phyloP scores from a whole-genome alignment of 345 rosid genomes.

The Kernera saxatilis region DNA sequence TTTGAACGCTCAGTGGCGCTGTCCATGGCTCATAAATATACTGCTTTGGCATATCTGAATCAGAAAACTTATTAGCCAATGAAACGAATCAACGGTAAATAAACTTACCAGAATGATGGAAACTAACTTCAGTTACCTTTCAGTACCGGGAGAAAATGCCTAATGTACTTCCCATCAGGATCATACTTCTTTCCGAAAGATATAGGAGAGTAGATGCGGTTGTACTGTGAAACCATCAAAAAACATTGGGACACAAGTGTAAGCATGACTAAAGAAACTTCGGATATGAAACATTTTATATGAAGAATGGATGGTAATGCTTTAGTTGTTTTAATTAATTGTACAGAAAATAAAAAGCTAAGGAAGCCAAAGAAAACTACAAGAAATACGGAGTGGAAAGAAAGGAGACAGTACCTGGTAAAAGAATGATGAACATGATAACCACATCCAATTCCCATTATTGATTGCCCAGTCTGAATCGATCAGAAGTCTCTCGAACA shows the following conservation, averaged over 20 bases:
- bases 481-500: slow-evolving; percentile 84
- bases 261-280: background rate
- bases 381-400: background rate
- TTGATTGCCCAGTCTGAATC: slow-evolving; percentile 97
- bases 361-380: background rate
- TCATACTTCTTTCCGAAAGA: slow-evolving; percentile 92
- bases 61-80: background rate
- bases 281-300: background rate
- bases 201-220: slow-evolving; percentile 83
- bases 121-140: slow-evolving; percentile 52
- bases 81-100: background rate
- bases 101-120: background rate
- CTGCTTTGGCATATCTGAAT: slow-evolving; percentile 89
- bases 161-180: slow-evolving; percentile 68
- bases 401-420: slow-evolving; percentile 55
- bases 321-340: background rate
- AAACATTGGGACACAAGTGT: background rate
- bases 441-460: slow-evolving; percentile 95
- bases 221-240: slow-evolving; percentile 53
- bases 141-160: slow-evolving; percentile 82
- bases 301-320: background rate
- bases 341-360: background rate
- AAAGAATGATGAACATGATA: slow-evolving; percentile 95
- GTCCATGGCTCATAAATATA: slow-evolving; percentile 96
- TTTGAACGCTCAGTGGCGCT: slow-evolving; percentile 78